Conservation (phyloP, 805 yeast genomes). For the Starmerella kuoi region DNA sequence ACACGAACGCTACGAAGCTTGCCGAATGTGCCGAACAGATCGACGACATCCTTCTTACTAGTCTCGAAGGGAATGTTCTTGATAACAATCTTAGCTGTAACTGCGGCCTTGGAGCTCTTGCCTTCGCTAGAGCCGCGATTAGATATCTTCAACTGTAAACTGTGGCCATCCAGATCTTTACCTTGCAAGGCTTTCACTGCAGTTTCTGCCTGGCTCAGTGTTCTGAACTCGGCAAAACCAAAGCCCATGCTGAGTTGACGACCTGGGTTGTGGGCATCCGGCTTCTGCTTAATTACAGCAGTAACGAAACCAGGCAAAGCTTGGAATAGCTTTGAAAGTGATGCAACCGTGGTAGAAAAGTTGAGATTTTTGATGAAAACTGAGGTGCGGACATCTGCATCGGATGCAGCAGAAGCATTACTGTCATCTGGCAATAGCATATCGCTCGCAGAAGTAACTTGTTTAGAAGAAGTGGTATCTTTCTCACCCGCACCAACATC, state of each 20-base stretch:
- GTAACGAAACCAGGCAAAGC: constrained; percentile 65
- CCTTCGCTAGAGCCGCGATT: constrained; percentile 42
- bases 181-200: constrained; percentile 70
- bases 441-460: constrained; percentile 18
- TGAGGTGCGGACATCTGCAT: constrained; percentile 51
- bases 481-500: constrained; percentile 36
- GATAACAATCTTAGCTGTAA: constrained; percentile 59
- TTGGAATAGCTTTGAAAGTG: constrained; percentile 50
- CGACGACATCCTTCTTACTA: constrained; percentile 81
- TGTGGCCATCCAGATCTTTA: constrained; percentile 74
- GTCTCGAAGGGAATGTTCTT: constrained; percentile 97
- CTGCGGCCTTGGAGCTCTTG: constrained; percentile 19
- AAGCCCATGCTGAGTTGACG: constrained; percentile 87
- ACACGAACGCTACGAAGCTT: constrained; percentile 88
- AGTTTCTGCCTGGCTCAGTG: constrained; percentile 61
- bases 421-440: constrained; percentile 21
- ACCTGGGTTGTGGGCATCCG: constrained; percentile 64
- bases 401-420: constrained; percentile 28
- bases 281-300: constrained; percentile 75
- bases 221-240: constrained; percentile 84
- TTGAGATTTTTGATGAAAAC: constrained; percentile 85
- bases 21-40: constrained; percentile 88
- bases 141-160: constrained; percentile 75
- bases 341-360: constrained; percentile 57
- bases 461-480: constrained; percentile 31